Percentiles rank a stretch among this genome's conserved stretches.
Evolutionary conservation across 2,329 filamentous ascomycete species (phyloP).

Genomic region (Claviceps cyperi): DNA sequence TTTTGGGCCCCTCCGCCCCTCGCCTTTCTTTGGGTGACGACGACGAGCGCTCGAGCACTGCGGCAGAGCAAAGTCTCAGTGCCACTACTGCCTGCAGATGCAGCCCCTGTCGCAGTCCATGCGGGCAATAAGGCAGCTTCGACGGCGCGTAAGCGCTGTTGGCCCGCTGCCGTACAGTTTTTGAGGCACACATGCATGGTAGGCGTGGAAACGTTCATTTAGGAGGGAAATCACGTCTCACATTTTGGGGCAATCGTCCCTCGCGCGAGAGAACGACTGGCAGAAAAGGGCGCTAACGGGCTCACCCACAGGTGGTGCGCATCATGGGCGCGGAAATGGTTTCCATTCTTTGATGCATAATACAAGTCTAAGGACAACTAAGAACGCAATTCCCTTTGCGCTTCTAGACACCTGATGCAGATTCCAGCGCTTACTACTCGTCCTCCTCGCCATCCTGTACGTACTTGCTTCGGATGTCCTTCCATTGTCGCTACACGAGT

Average conservation of each 20-base stretch:
- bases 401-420: conserved; percentile 1
- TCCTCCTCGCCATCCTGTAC: conserved; percentile 55
- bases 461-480: conserved; percentile 92
- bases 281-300: not conserved
- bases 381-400: conserved; percentile 8
- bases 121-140: conserved; percentile 1
- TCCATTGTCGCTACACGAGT: conserved; percentile 78
- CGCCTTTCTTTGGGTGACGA: no score
- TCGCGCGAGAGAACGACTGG: not conserved
- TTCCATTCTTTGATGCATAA: conserved; percentile 19
- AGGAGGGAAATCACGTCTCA: not conserved
- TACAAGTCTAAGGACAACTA: conserved; percentile 17
- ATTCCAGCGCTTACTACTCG: conserved; percentile 26
- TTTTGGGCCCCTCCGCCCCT: no score
- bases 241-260: not conserved
- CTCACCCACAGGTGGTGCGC: not conserved
- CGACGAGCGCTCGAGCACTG: conserved; percentile 3
- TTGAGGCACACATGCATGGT: no score
- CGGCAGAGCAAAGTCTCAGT: no score
- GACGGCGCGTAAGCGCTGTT: not conserved
- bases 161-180: no score
- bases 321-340: not conserved
- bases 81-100: conserved; percentile 1
- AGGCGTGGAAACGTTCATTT: not conserved
- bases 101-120: not conserved